These are phyloP conservation scores for Castanopsis chinensis DNA, from an alignment of 306 rosid genomes.

Conservation along the genomic window DNA sequence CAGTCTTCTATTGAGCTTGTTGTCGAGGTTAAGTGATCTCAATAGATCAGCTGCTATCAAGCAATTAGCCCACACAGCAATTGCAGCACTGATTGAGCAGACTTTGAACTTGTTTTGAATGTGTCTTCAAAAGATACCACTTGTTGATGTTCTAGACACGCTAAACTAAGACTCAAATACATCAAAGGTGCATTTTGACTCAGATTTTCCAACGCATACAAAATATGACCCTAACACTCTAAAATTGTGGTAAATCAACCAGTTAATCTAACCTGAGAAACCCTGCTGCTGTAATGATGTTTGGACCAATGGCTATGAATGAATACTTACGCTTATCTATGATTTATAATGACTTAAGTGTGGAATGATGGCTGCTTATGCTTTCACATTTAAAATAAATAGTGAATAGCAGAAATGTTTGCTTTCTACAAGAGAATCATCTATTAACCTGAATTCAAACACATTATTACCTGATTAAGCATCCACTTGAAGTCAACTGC, in stretches of 20 bases:
- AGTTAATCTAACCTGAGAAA: not conserved
- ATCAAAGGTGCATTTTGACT: too few species aligned
- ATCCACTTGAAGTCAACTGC: slow-evolving; percentile 99
- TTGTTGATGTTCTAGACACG: too few species aligned
- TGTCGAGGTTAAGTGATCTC: too few species aligned
- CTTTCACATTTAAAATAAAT: not conserved
- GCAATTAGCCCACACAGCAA: too few species aligned
- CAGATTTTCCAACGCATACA: too few species aligned
- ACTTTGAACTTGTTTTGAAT: too few species aligned
- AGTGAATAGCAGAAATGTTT: not conserved
- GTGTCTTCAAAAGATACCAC: too few species aligned
- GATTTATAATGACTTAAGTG: not conserved
- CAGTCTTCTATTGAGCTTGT: too few species aligned
- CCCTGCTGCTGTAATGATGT: not conserved
- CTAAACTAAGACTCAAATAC: too few species aligned
- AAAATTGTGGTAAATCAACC: not conserved
- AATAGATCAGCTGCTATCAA: too few species aligned
- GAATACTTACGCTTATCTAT: not conserved
- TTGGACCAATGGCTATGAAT: not conserved
- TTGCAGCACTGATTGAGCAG: too few species aligned
- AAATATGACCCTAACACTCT: too few species aligned
- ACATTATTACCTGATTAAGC: slow-evolving; percentile 82
- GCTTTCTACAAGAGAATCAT: not conserved
- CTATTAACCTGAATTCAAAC: not conserved
- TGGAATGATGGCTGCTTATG: not conserved